Percentiles rank a stretch among this genome's conserved stretches.
These are phyloP conservation scores for Aspergillus wentii DNA, from an alignment of 495 filamentous ascomycete genomes.

Conservation along the genomic window DNA sequence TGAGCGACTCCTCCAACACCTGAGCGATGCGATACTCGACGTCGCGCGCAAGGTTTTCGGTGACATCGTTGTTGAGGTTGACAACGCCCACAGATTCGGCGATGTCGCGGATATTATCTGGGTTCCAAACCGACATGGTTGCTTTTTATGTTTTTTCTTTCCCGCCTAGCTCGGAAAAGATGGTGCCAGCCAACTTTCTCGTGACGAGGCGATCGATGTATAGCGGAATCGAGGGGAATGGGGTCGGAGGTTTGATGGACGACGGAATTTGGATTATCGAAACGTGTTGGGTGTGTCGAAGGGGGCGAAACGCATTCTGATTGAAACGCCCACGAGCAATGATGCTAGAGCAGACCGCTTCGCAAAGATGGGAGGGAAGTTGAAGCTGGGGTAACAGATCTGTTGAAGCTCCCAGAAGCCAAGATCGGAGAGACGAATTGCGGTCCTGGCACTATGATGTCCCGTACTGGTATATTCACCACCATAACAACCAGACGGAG, in stretches of 20 bases:
- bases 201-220: no score
- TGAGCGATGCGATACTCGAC: conserved; percentile 92
- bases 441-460: neutral
- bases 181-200: no score
- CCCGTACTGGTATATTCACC: no score
- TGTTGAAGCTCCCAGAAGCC: neutral
- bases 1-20: conserved; percentile 86
- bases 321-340: no score
- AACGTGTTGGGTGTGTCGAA: neutral
- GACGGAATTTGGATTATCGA: neutral
- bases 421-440: neutral
- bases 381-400: neutral
- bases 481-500: no score
- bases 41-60: conserved; percentile 81
- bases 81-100: conserved; percentile 90
- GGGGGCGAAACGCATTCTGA: neutral
- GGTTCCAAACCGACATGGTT: conserved; percentile 77
- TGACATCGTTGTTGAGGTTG: conserved; percentile 71
- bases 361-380: neutral
- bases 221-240: no score
- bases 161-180: neutral
- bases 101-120: conserved; percentile 89
- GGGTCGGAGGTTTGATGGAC: neutral
- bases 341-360: neutral
- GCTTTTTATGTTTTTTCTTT: neutral